A percentile compares a stretch with the other conserved stretches of the same genome.
Conservation (phyloP, 192 early-diverging fungal genomes). For the Obelidium mucronatum region DNA sequence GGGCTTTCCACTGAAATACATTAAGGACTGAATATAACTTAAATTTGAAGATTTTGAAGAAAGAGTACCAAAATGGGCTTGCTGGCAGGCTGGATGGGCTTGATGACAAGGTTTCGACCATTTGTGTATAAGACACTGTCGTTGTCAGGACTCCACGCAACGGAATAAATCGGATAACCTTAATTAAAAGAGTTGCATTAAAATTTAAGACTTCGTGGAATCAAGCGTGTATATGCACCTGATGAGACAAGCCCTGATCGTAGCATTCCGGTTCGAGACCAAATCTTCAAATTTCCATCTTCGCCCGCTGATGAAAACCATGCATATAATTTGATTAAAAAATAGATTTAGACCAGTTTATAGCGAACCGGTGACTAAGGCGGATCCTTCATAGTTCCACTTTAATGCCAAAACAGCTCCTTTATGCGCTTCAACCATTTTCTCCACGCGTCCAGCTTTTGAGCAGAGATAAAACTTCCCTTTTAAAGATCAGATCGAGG, state of each 20-base stretch:
- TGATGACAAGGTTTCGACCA: conserved; percentile 62
- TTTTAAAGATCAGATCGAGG: conserved; percentile 19
- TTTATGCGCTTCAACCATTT: conserved; percentile 63
- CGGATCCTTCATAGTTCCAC: conserved; percentile 65
- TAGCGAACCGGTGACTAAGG: conserved; percentile 57
- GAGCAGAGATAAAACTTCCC: conserved; percentile 64
- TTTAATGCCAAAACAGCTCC: conserved; percentile 57
- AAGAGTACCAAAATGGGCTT: conserved; percentile 56
- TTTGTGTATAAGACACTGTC: conserved; percentile 61
- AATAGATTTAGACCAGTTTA: not conserved
- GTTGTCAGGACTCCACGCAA: conserved; percentile 64
- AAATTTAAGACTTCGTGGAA: no score
- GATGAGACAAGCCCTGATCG: conserved; percentile 53
- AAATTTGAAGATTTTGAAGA: not conserved
- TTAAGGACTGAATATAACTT: no score
- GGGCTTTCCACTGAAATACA: conserved; percentile 61
- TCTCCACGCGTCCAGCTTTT: conserved; percentile 61
- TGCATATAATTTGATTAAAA: not conserved
- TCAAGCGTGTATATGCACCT: not conserved
- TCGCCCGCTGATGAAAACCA: conserved; percentile 52
- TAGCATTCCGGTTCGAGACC: conserved; percentile 69
- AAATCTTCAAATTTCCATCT: conserved; percentile 64
- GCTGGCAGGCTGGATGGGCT: conserved; percentile 60
- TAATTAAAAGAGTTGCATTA: no score
- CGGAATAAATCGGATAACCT: conserved; percentile 61